Base-by-base conservation (phyloP, 2,329 filamentous ascomycete species). In the Diaporthe vexans region DNA sequence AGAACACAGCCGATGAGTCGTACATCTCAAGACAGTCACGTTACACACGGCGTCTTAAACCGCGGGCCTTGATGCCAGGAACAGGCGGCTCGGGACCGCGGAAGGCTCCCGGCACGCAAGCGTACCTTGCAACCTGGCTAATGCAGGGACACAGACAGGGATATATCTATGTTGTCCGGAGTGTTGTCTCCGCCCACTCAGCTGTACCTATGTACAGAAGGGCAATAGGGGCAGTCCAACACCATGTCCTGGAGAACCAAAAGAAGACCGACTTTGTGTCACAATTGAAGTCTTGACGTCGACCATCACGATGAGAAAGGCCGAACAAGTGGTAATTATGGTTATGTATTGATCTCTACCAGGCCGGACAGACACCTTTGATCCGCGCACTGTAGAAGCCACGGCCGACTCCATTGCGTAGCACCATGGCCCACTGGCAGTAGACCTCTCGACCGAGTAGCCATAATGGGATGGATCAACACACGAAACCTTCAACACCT, bases 111-210 rank as follows among this genome's bases (percentile, higher is more conserved):
- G 29, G 10, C 21, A 51, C 13, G 26, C 61, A 35, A 33, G 43
- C 6, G 33, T 21, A 19, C 19, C 13, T 35, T 0, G 40, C 17
- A 35, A 4, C n/a, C 21, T 8, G 19, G 10, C 19, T 35, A 13
- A 65, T 65, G 43, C 40, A 65, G 26, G 59, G 59, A 33, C 43
- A n/a, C 10, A 9, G 21, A 26, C 40, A 65, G 26, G 59, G 59
- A 33, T 51, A 8, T 33, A 17, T 11, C 17, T 63, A 2, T 11
- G 4, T 15, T 21, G 29, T 5, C 11, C 59, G 26, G 59, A 65
- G 40, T 33, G 29, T 65, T 35, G 19, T 33, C 21, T 48, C 59
- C 59, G 59, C 40, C 24, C 19, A 46, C n/a, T n/a, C n/a, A n/a
- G n/a, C 29, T 29, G 29, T 29, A 29, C 29, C 29, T 29, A 7